phyloP scores from a whole-genome alignment of 106 monocot species.

The Dactylorhiza incarnata region DNA sequence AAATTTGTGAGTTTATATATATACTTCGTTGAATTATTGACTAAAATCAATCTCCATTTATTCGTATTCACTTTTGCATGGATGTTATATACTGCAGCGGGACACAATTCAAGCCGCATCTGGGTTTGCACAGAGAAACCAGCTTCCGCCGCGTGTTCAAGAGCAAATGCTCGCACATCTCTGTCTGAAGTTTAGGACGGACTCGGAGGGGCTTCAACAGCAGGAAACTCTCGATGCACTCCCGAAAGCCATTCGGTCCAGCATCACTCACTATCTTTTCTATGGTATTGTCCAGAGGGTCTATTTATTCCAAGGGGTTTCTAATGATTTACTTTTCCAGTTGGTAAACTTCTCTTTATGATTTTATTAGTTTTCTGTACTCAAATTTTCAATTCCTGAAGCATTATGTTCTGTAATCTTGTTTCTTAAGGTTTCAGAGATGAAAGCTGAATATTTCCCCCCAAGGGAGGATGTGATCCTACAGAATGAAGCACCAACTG shows the following conservation, averaged over 20 bases:
- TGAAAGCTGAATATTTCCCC: conserved; percentile 96
- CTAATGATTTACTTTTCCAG: conserved; percentile 82
- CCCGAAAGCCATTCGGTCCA: conserved; percentile 88
- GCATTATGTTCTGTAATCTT: conserved; percentile 2
- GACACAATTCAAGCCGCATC: conserved; percentile 96
- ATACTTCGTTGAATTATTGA: not conserved
- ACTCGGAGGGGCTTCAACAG: conserved; percentile 93
- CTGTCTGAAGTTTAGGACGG: conserved; percentile 77
- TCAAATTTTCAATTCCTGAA: not conserved
- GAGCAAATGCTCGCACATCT: conserved; percentile 95
- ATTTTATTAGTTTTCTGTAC: not conserved
- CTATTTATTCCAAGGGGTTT: conserved; percentile 75
- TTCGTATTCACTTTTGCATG: not conserved
- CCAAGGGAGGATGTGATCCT: conserved; percentile 97
- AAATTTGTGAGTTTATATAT: conserved; percentile 55
- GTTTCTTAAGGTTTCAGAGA: conserved; percentile 70
- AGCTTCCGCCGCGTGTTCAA: conserved; percentile 67
- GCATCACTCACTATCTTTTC: conserved; percentile 93
- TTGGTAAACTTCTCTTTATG: conserved; percentile 32
- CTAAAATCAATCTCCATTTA: not conserved
- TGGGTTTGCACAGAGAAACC: conserved; percentile 80
- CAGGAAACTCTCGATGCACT: conserved; percentile 81
- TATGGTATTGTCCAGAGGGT: conserved; percentile 62
- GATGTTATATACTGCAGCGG: conserved; percentile 37
- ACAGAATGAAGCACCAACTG: conserved; percentile 95